These are phyloP conservation scores for Acidiella bohemica DNA, from an alignment of 495 filamentous ascomycete genomes.

Conservation along the genomic window DNA sequence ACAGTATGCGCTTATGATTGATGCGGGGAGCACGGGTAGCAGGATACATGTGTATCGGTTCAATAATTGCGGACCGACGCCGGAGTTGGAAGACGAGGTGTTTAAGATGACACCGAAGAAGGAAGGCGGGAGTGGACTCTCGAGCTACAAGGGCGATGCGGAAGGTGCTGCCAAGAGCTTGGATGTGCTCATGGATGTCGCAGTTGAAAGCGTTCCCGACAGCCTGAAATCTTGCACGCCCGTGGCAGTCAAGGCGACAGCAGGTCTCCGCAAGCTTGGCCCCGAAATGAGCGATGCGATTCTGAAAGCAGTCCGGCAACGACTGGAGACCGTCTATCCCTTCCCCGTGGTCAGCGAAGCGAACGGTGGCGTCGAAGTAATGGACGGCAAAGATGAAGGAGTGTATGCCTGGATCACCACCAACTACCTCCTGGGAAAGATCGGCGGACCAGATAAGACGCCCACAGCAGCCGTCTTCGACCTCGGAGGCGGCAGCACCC, in stretches of 20 bases:
- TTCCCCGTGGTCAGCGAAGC: slow-evolving; percentile 82
- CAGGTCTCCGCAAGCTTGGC: slow-evolving; percentile 75
- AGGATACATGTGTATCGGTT: slow-evolving; percentile 97
- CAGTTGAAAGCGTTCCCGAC: slow-evolving; percentile 69
- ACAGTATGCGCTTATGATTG: slow-evolving; percentile 97
- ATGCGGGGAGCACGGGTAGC: slow-evolving; percentile 93
- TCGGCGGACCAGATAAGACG: slow-evolving; percentile 77
- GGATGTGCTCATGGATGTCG: slow-evolving; percentile 74
- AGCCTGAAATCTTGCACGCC: slow-evolving; percentile 78
- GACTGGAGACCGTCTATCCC: slow-evolving; percentile 79
- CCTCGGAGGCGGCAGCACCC: slow-evolving; percentile 88
- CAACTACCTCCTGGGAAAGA: slow-evolving; percentile 96
- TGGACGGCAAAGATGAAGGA: slow-evolving; percentile 90
- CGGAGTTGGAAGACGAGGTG: slow-evolving; percentile 83
- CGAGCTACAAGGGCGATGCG: slow-evolving; percentile 70
- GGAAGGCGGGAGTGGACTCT: slow-evolving; percentile 66
- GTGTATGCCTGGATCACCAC: slow-evolving; percentile 99
- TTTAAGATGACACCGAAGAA: slow-evolving; percentile 82
- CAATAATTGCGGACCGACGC: slow-evolving; percentile 92
- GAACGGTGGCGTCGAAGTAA: slow-evolving; percentile 78
- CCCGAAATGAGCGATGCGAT: slow-evolving; percentile 71
- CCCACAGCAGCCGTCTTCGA: slow-evolving; percentile 92
- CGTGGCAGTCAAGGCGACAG: slow-evolving; percentile 91
- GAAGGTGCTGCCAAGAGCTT: slow-evolving; percentile 79
- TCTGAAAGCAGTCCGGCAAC: slow-evolving; percentile 65